Evolutionary conservation across 192 early-diverging fungal genomes (phyloP), one percentile per base, ranked within the genome.

Genomic region (Podila verticillata): DNA sequence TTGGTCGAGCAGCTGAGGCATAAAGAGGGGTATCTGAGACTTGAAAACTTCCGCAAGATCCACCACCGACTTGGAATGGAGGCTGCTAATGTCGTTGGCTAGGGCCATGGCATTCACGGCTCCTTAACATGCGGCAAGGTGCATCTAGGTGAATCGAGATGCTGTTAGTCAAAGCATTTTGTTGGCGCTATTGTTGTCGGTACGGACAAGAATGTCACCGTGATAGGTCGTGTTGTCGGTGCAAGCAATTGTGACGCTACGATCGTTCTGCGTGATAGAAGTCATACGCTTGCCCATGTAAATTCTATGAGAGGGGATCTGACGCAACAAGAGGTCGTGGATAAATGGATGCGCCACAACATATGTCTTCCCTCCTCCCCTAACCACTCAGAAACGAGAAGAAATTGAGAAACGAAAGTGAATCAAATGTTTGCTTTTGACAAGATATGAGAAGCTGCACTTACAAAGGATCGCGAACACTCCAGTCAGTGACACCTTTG

Each of bases 51-150:
- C 57, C 2, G 51, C n/a, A 29, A 77, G 65, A 24, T 64, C 64
- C 12, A 39, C 2, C 19, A 34, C 35, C 1, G 31, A 35, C 9
- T 39, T 17, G 1, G 29, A 48, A 17, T 59, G 65, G 7, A 77
- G 63, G 19, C 59, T 61, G 57, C 68, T 70, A 32, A 77, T 69
- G 24, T 63, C 69, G 57, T 77, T 77, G 57, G 74, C 74, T 1
- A 77, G 67, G 36, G 65, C 64, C 74, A 77, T 69, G 20, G 74
- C 74, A 30, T 69, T 77, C 32, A 77, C 60, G 1, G 74, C 74
- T 8, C 73, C 73, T 56, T 75, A 66, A 61, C 74, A 62, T 22
- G 66, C 67, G 60, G 65, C 65, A 35, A 67, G 74, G 1, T 69
- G 24, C 63, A 77, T 77, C 73, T 73, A 51, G 20, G 48, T 19